Base-by-base conservation (phyloP, 768 basidiomycete species). In the Termitomyces titanicus region DNA sequence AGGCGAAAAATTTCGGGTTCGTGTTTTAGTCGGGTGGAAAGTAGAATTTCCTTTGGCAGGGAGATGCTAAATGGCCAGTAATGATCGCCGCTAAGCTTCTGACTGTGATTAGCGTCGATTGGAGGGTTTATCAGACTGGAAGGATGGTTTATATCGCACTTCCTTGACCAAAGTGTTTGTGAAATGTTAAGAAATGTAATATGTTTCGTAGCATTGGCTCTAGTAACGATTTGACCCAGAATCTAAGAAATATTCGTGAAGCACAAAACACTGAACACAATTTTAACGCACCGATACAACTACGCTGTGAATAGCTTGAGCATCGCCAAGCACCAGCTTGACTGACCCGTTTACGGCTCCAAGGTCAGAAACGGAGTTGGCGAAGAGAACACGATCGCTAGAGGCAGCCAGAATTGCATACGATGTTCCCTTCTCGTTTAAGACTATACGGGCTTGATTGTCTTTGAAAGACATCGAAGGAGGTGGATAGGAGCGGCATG, bases 341-440 rank as follows among this genome's bases (percentile, higher is more conserved):
- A 78, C 70, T 37, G 66, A 64, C 10, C 78, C 77, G 37, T 25
- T 20, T 17, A 56, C 13, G 11, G 49, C 18, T 22, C 40, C 42
- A 31, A 17, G 13, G 37, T 25, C 29, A 72, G 67, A 1, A 66
- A 70, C 6, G 76, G 75, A 15, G 68, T 50, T 13, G 66, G 66
- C 12, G 73, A 67, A 18, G 77, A 66, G 20, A 70, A 64, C 64
- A 24, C 74, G 68, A 31, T 80, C 75, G 61, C 78, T 81, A 46
- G 67, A 68, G 18, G 84, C 63, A 9, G 69, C 68, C 43, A 86
- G 66, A 27, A 71, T 68, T n/a, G 80, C 72, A 77, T 80, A 80
- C 10, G 71, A 60, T 34, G 79, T 74, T 33, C 65, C 70, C 44
- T 69, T 68, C 34, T 61, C 53, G 31, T 61, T 68, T 18, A 56